Evolutionary conservation across 257 asterid genomes (phyloP).

Genomic region (Primulina huaijiensis): DNA sequence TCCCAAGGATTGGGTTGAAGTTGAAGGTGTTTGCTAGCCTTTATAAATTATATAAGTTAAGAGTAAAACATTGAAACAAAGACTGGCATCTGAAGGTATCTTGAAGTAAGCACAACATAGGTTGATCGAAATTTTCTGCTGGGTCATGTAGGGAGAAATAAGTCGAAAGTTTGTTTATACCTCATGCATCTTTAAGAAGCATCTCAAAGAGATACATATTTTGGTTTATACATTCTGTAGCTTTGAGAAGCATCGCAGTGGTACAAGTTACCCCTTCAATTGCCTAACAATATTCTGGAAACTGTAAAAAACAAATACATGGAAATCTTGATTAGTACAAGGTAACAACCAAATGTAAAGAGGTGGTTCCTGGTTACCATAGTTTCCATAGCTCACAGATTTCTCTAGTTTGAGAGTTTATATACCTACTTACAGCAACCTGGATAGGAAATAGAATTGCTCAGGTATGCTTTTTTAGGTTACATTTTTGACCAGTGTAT

Average conservation of each 20-base stretch:
- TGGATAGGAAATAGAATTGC: background rate
- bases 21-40: background rate
- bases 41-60: background rate
- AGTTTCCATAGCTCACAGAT: background rate
- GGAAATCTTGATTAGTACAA: background rate
- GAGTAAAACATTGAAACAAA: background rate
- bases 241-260: background rate
- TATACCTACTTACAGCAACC: slow-evolving; percentile 8
- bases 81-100: background rate
- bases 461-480: background rate
- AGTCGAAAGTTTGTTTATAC: background rate
- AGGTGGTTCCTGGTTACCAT: background rate
- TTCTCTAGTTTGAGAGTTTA: slow-evolving; percentile 8
- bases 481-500: background rate
- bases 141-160: background rate
- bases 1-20: background rate
- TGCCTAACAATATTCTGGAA: no score
- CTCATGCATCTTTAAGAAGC: no score
- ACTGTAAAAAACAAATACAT: no score
- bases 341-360: background rate
- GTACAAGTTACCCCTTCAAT: no score
- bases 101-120: background rate
- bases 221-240: background rate
- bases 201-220: no score
- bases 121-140: background rate